These are phyloP conservation scores for Taphrina populina DNA, from an alignment of 1,139 yeast genomes.

Conservation along the genomic window DNA sequence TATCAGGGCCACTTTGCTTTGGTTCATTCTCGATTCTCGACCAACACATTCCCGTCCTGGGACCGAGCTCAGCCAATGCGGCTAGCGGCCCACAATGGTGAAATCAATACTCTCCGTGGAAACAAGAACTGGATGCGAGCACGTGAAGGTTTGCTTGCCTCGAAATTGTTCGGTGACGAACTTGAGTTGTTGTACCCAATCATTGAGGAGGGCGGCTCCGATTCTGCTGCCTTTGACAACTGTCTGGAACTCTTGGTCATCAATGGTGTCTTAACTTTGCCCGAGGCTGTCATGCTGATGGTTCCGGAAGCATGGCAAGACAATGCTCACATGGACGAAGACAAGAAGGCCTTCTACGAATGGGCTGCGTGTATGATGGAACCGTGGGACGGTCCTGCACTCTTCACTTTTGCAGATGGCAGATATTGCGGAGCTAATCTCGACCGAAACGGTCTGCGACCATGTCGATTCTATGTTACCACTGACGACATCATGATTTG, in stretches of 20 bases:
- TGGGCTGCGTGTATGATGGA: constrained; percentile 99
- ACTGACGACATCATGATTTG: constrained; percentile 94
- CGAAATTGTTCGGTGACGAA: constrained; percentile 84
- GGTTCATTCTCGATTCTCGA: constrained; percentile 95
- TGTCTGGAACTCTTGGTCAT: constrained; percentile 87
- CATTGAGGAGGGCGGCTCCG: constrained; percentile 98
- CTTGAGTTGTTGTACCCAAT: constrained; percentile 88
- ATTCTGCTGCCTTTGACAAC: constrained; percentile 97
- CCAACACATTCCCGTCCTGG: constrained; percentile 99
- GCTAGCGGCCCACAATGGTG: constrained; percentile 98
- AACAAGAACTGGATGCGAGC: constrained; percentile 99
- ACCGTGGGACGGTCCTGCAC: constrained; percentile 99
- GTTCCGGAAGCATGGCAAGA: constrained; percentile 99
- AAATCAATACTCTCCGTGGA: constrained; percentile 93
- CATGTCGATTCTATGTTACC: constrained; percentile 95
- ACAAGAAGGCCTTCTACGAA: constrained; percentile 90
- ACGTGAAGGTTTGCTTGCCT: constrained; percentile 93
- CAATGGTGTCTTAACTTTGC: constrained; percentile 86
- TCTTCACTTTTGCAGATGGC: constrained; percentile 95
- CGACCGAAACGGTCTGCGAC: constrained; percentile 96
- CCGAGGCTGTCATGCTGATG: constrained; percentile 95
- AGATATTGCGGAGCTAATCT: constrained; percentile 97
- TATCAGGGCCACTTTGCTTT: constrained; percentile 94
- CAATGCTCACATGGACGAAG: constrained; percentile 76
- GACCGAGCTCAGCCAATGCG: constrained; percentile 98